Evolutionary conservation across 768 basidiomycete species (phyloP).

Genomic region (Strobilomyces echinocephalus): DNA sequence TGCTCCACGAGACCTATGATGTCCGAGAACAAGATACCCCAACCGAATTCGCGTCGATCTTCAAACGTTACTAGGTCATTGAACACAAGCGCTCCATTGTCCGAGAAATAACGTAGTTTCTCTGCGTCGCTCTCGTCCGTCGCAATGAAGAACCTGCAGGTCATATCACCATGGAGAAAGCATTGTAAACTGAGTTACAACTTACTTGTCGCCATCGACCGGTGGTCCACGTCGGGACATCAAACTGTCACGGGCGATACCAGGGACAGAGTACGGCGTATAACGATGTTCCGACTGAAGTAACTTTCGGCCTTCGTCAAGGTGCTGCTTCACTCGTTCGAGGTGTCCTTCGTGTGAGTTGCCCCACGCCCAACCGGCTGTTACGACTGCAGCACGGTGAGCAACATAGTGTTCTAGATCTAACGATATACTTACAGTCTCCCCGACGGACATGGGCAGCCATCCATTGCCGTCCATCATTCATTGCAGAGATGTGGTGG

Average conservation of each 20-base stretch:
- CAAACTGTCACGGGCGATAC: constrained; percentile 6
- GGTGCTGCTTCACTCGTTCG: constrained; percentile 27
- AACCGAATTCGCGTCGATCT: constrained; percentile 36
- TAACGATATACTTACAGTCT: constrained; percentile 28
- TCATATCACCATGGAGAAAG: background rate
- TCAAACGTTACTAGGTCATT: constrained; percentile 37
- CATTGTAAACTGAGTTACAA: background rate
- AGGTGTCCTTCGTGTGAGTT: constrained; percentile 30
- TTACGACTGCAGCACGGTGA: constrained; percentile 17
- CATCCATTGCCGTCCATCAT: constrained; percentile 33
- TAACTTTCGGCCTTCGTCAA: constrained; percentile 27
- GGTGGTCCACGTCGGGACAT: constrained; percentile 17
- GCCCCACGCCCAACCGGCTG: constrained; percentile 32
- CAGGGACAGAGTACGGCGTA: constrained; percentile 16
- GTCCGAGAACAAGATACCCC: constrained; percentile 39
- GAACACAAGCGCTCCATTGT: constrained; percentile 35
- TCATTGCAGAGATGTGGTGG: constrained; percentile 20
- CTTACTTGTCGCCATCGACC: constrained; percentile 15
- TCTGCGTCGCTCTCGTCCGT: constrained; percentile 36
- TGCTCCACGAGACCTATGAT: constrained; percentile 39
- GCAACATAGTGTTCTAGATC: background rate
- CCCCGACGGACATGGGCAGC: constrained; percentile 37
- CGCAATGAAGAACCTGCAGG: constrained; percentile 28
- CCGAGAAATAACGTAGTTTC: constrained; percentile 27
- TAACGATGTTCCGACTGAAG: constrained; percentile 19